Base-by-base conservation (phyloP, 441 rosid species). In the Eruca vesicaria region DNA sequence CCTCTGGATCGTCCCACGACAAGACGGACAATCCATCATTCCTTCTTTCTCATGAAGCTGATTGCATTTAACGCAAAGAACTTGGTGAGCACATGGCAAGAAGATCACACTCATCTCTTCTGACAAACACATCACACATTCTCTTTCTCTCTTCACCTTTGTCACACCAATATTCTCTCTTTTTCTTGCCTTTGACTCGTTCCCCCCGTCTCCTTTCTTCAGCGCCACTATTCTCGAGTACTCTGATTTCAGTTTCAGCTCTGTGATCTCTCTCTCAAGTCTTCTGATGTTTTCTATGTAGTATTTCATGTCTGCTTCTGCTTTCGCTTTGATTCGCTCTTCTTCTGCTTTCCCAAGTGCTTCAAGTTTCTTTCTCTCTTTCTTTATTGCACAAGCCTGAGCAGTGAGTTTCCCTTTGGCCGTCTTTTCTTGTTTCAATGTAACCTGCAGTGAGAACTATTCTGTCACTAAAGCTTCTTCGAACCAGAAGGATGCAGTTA, bases 1-100 rank as follows among this genome's bases (percentile, higher is more conserved):
- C 66, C 69, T 79, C 82, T 86, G 92, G 74, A 93, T 93, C n/a
- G 80, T 84, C 74, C 89, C 80, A 80, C 97, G 82, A 79, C 98
- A 93, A 41, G 98, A 93, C 33, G 98, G 97, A 35, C 98, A 93
- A 14, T 90, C 97, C 84, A 88, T 87, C 95, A 93, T 93, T 48
- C 97, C 98, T 78, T 90, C 91, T 79, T 86, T 87, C 87, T 87
- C 90, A 55, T 93, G 97, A 58, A 93, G 90, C 82, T 89, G 90
- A 12, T 93, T 90, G 81, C 98, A 93, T 1, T 77, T 85, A 21
- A 78, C 73, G 85, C 97, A 90, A 21, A 93, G 93, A 36, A 88
- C 92, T 76, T 89, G 95, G 79, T 93, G 98, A 7, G 98, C 94
- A 63, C 98, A 93, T 0, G 98, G 98, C 53, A 88, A 84, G 66